Percentiles rank a stretch among this genome's conserved stretches.
Conservation (phyloP, 805 yeast species). For the Priceomyces fermenticarens region DNA sequence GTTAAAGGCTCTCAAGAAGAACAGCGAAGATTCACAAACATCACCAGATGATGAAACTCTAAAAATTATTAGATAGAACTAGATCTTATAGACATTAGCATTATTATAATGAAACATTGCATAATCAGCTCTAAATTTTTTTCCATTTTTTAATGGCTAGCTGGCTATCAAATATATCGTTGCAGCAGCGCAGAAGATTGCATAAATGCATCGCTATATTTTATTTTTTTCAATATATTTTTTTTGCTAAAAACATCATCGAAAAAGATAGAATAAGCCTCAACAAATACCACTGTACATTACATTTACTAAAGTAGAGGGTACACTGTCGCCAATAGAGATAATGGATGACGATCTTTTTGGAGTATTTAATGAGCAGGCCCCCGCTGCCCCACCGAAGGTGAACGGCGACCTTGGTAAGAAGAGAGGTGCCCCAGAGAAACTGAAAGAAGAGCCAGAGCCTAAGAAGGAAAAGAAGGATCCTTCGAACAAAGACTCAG, state of each 20-base stretch:
- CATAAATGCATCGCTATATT: no score
- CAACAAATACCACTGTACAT: no score
- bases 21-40: constrained; percentile 3
- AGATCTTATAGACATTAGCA: neutral
- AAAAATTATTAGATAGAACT: constrained; percentile 12
- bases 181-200: no score
- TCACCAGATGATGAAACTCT: no score
- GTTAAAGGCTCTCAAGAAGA: constrained; percentile 33
- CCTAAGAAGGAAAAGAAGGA: constrained; percentile 15
- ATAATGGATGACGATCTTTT: constrained; percentile 54
- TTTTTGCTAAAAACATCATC: no score
- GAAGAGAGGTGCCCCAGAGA: constrained; percentile 13
- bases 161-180: no score
- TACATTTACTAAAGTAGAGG: no score
- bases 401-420: constrained; percentile 9
- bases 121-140: no score
- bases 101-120: no score
- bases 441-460: constrained; percentile 21
- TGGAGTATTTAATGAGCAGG: constrained; percentile 60
- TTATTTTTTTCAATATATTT: no score
- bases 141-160: no score
- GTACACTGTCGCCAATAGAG: neutral
- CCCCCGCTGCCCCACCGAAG: constrained; percentile 29
- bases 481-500: constrained; percentile 14
- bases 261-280: no score